Percentiles rank a stretch among this genome's conserved stretches.
Conservation (phyloP, 306 rosid species). For the Biancaea sappan region DNA sequence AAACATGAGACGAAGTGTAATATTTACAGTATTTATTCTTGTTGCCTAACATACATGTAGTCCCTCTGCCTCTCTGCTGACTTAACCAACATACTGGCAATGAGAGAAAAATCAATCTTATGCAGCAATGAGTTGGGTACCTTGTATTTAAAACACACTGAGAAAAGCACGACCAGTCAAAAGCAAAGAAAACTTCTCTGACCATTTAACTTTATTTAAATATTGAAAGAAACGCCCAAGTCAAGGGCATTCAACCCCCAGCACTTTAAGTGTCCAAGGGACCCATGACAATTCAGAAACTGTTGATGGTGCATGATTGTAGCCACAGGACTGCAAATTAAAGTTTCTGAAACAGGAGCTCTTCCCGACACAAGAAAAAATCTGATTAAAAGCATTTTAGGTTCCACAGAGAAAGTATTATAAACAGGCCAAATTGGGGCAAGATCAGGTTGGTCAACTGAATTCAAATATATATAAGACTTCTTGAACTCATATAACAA, state of each 20-base stretch:
- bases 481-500: slow-evolving; percentile 34
- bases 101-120: slow-evolving; percentile 33
- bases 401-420: slow-evolving; percentile 23
- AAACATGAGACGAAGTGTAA: slow-evolving; percentile 22
- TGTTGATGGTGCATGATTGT: slow-evolving; percentile 13
- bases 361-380: slow-evolving; percentile 26
- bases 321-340: slow-evolving; percentile 15
- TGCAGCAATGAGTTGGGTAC: slow-evolving; percentile 24
- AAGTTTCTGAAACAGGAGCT: not conserved
- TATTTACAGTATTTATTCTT: not conserved
- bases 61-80: slow-evolving; percentile 33
- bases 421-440: slow-evolving; percentile 26
- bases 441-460: slow-evolving; percentile 26
- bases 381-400: slow-evolving; percentile 24
- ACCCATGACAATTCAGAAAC: slow-evolving; percentile 17
- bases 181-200: slow-evolving; percentile 40
- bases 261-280: slow-evolving; percentile 30
- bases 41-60: slow-evolving; percentile 27
- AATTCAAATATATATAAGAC: slow-evolving; percentile 29
- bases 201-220: slow-evolving; percentile 36
- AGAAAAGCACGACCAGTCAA: slow-evolving; percentile 35
- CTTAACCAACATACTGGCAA: slow-evolving; percentile 32
- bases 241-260: slow-evolving; percentile 28
- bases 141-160: slow-evolving; percentile 28
- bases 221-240: slow-evolving; percentile 32